phyloP scores from a whole-genome alignment of 805 yeast genomes.

The Barnettozyma wickerhamii region DNA sequence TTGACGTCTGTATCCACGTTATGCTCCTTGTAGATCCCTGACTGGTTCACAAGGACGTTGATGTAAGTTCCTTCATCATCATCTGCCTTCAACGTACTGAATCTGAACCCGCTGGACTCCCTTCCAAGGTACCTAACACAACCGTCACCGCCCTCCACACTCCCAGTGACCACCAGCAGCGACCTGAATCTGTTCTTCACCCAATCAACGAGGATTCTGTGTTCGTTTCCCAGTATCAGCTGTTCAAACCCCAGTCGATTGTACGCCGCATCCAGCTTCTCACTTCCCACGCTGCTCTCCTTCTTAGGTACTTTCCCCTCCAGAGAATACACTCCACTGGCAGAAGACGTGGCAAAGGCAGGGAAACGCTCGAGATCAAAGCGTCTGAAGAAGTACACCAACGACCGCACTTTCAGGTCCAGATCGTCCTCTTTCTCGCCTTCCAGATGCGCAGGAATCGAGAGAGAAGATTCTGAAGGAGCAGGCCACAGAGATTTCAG shows the following conservation, averaged over 20 bases:
- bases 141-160: constrained; percentile 18
- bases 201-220: constrained; percentile 64
- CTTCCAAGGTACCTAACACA: constrained; percentile 10
- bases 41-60: constrained; percentile 36
- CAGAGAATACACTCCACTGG: no score
- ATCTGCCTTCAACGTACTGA: constrained; percentile 37
- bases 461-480: constrained; percentile 29
- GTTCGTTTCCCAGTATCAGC: constrained; percentile 48
- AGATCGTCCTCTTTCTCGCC: constrained; percentile 52
- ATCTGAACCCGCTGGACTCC: constrained; percentile 22
- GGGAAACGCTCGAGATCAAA: constrained; percentile 39
- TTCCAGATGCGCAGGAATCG: constrained; percentile 44
- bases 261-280: constrained; percentile 52
- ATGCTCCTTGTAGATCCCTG: constrained; percentile 58
- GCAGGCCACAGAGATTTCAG: constrained; percentile 32
- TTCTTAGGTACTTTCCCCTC: no score
- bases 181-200: constrained; percentile 62
- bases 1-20: constrained; percentile 35
- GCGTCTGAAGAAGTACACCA: constrained; percentile 54
- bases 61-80: constrained; percentile 42
- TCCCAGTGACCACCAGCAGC: constrained; percentile 50
- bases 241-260: constrained; percentile 41
- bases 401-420: constrained; percentile 57
- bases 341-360: constrained; percentile 35
- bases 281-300: constrained; percentile 8